Conservation (phyloP, 768 basidiomycete species). For the Tricholoma furcatifolium region DNA sequence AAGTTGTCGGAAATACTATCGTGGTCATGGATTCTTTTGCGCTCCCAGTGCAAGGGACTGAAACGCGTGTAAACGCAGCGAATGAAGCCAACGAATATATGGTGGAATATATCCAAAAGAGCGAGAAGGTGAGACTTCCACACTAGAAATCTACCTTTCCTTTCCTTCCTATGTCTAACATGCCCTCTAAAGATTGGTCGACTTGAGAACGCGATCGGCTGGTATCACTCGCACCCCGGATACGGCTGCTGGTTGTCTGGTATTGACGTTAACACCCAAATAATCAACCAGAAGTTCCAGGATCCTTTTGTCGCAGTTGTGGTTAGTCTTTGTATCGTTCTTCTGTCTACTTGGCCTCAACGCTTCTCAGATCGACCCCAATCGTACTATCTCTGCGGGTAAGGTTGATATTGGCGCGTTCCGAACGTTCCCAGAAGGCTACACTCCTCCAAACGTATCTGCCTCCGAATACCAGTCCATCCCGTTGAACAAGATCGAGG, state of each 20-base stretch:
- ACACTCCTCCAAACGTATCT: conserved; percentile 72
- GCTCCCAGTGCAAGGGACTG: conserved; percentile 95
- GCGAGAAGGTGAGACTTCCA: conserved; percentile 60
- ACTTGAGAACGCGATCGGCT: conserved; percentile 88
- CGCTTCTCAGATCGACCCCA: conserved; percentile 81
- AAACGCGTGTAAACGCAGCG: conserved; percentile 95
- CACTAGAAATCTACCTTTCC: not conserved
- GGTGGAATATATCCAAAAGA: conserved; percentile 87
- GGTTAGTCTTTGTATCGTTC: conserved; percentile 43
- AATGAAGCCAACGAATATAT: conserved; percentile 98
- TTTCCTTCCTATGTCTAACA: not conserved
- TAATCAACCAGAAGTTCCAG: conserved; percentile 91
- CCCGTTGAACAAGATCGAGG: conserved; percentile 95
- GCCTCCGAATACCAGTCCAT: conserved; percentile 94
- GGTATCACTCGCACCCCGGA: conserved; percentile 98
- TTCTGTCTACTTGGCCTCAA: conserved; percentile 1
- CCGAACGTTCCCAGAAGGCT: conserved; percentile 94
- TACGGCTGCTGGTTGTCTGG: conserved; percentile 99
- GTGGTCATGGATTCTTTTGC: conserved; percentile 97
- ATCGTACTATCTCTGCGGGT: conserved; percentile 96
- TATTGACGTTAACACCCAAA: conserved; percentile 97
- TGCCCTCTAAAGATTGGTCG: conserved; percentile 62
- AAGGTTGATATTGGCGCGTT: conserved; percentile 99
- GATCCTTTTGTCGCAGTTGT: conserved; percentile 98
- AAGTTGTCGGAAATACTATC: conserved; percentile 75